Evolutionary conservation across 805 yeast species (phyloP).

Genomic region (Candida railenensis): DNA sequence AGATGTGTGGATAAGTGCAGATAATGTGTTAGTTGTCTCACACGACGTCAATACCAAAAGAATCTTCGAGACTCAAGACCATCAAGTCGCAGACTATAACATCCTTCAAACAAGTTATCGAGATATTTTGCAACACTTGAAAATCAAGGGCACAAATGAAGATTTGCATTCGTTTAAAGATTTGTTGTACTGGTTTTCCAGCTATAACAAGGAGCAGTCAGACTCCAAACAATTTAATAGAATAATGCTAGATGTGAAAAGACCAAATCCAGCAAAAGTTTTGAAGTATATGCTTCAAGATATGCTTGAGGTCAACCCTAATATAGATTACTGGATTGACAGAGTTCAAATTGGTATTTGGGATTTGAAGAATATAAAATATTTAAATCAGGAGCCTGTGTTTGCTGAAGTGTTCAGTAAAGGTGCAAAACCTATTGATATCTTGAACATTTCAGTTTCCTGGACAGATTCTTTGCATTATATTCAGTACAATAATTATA

Average conservation of each 20-base stretch:
- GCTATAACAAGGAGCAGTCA: not conserved
- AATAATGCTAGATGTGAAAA: slow-evolving; percentile 40
- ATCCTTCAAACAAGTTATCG: slow-evolving; percentile 32
- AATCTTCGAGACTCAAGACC: slow-evolving; percentile 32
- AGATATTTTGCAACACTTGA: slow-evolving; percentile 23
- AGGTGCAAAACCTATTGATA: not conserved
- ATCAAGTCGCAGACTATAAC: slow-evolving; percentile 32
- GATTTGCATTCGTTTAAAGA: slow-evolving; percentile 29
- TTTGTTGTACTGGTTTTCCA: slow-evolving; percentile 30
- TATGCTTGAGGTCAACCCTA: slow-evolving; percentile 23
- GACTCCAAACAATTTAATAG: slow-evolving; percentile 8
- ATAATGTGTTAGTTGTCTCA: slow-evolving; percentile 36
- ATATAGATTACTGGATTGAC: slow-evolving; percentile 37
- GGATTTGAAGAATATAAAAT: slow-evolving; percentile 37
- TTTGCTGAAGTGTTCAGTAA: slow-evolving; percentile 25
- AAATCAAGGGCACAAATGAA: slow-evolving; percentile 33
- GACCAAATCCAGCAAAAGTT: slow-evolving; percentile 35
- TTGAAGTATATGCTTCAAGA: slow-evolving; percentile 29
- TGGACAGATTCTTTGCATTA: slow-evolving; percentile 34
- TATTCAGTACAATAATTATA: slow-evolving; percentile 34
- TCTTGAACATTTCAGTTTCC: slow-evolving; percentile 33
- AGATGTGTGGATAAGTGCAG: slow-evolving; percentile 41
- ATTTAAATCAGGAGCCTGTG: slow-evolving; percentile 36
- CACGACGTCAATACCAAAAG: slow-evolving; percentile 41
- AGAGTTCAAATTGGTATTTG: slow-evolving; percentile 41